Evolutionary conservation across 441 rosid genomes (phyloP).

Genomic region (Rhodomyrtus psidioides): DNA sequence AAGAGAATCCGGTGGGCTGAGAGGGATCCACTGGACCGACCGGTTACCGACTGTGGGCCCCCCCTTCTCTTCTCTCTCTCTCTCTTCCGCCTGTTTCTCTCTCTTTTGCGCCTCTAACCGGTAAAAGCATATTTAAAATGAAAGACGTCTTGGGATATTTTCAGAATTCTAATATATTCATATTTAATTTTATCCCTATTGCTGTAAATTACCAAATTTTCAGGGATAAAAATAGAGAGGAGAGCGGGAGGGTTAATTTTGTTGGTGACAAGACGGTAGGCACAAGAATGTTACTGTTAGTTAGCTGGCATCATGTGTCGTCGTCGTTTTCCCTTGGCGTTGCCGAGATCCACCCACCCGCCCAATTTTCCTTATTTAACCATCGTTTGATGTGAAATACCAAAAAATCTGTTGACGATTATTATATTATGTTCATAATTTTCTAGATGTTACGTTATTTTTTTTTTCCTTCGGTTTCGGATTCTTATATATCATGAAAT

Average conservation of each 20-base stretch:
- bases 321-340: background rate
- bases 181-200: background rate
- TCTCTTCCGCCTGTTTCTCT: background rate
- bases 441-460: background rate
- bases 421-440: background rate
- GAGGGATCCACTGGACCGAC: background rate
- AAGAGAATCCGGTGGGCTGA: background rate
- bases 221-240: background rate
- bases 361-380: background rate
- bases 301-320: background rate
- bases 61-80: background rate
- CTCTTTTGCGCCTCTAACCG: no score
- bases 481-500: background rate
- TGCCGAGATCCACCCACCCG: background rate
- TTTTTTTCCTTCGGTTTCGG: fast-evolving
- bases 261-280: background rate
- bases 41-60: background rate
- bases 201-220: background rate
- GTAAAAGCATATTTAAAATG: no score
- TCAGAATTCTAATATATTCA: background rate
- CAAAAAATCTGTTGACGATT: background rate
- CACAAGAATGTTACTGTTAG: no score
- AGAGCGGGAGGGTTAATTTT: background rate
- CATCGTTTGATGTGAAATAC: background rate
- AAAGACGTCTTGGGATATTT: background rate